Evolutionary conservation across 1,284 basidiomycete genomes (phyloP).

Genomic region (Tilletia horrida): DNA sequence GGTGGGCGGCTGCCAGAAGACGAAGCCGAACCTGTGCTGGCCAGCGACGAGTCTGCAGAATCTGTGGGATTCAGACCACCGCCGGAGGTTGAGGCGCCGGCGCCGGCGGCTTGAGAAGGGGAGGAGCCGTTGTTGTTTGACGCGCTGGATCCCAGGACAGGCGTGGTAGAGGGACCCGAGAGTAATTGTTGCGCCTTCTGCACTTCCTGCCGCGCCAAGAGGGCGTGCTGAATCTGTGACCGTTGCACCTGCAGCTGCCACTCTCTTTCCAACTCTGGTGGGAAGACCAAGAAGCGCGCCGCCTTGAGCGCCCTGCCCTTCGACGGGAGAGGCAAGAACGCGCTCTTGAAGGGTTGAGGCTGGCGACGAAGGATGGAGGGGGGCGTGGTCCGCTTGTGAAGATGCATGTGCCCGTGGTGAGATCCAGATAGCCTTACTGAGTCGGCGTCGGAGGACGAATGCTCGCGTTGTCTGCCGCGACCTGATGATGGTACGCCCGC

Average conservation of each 20-base stretch:
- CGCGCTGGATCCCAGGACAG: too few relatives aligned
- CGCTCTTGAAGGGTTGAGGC: constrained; percentile 29
- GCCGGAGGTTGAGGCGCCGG: too few relatives aligned
- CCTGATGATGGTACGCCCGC: too few relatives aligned
- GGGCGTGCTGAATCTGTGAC: constrained; percentile 1
- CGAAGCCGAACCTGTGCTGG: neutral
- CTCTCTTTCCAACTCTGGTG: constrained; percentile 4
- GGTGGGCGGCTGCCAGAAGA: neutral
- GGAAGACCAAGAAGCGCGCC: constrained; percentile 2
- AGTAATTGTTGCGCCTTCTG: constrained; percentile 3
- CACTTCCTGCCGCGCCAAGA: neutral
- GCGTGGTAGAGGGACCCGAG: neutral
- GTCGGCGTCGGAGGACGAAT: constrained; percentile 1
- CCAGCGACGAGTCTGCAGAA: neutral
- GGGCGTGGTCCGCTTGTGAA: neutral
- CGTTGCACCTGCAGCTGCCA: constrained; percentile 9
- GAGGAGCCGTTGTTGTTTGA: too few relatives aligned
- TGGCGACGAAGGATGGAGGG: constrained; percentile 44
- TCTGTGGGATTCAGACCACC: too few relatives aligned
- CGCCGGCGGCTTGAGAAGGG: too few relatives aligned
- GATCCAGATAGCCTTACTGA: neutral
- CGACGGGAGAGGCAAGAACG: neutral
- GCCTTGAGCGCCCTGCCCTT: constrained; percentile 14
- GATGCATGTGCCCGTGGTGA: neutral
- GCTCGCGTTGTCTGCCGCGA: neutral